Percentiles rank a stretch among this genome's conserved stretches.
phyloP scores from a whole-genome alignment of 202 grass and related monocot species.

The Setaria italica region DNA sequence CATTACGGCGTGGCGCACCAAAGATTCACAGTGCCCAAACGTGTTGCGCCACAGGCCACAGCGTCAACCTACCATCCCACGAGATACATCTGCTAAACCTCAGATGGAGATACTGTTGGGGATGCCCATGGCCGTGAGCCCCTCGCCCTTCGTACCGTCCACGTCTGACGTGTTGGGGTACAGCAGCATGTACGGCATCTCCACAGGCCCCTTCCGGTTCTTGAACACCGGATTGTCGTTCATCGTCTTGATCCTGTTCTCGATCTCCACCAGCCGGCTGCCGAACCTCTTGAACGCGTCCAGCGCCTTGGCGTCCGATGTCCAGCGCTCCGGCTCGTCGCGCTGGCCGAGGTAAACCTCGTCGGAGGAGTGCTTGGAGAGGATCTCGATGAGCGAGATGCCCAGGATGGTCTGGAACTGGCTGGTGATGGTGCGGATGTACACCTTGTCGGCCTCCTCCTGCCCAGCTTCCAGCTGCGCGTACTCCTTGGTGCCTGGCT shows the following conservation, averaged over 20 bases:
- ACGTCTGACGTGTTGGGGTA: constrained; percentile 77
- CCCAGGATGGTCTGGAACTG: constrained; percentile 59
- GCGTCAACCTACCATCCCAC: background rate
- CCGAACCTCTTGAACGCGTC: constrained; percentile 65
- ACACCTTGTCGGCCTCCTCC: constrained; percentile 56
- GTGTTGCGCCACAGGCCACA: background rate
- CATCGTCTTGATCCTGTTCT: constrained; percentile 54
- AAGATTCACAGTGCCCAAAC: background rate
- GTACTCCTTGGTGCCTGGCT: constrained; percentile 41
- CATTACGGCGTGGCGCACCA: background rate
- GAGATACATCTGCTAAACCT: background rate
- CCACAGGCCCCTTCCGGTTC: constrained; percentile 73
- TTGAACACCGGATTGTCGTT: constrained; percentile 54
- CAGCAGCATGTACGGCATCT: constrained; percentile 75
- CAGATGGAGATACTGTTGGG: constrained; percentile 88
- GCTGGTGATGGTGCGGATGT: constrained; percentile 73
- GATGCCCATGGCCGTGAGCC: constrained; percentile 69
- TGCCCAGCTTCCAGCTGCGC: constrained; percentile 49
- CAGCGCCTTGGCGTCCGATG: constrained; percentile 56
- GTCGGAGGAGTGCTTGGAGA: constrained; percentile 79
- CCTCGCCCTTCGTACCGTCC: constrained; percentile 36
- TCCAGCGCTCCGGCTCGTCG: constrained; percentile 68
- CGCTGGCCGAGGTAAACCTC: constrained; percentile 85
- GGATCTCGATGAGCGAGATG: constrained; percentile 65
- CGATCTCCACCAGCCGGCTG: constrained; percentile 48